phyloP scores from a whole-genome alignment of 345 rosid genomes.

The Nephelium lappaceum region DNA sequence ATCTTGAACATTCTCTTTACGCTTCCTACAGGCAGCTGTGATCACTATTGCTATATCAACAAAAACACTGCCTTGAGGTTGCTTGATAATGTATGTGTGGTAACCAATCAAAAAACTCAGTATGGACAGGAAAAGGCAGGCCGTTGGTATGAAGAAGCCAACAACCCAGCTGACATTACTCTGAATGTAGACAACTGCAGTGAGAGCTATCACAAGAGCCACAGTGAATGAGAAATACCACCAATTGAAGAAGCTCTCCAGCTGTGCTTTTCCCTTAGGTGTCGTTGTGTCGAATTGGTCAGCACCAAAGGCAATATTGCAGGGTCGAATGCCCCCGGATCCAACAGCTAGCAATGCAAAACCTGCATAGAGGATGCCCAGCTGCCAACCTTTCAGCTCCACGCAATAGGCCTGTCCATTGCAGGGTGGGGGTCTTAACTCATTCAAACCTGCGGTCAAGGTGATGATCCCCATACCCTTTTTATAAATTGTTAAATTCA shows the following conservation, averaged over 20 bases:
- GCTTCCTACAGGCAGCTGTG: slow-evolving; percentile 46
- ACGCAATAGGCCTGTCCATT: slow-evolving; percentile 28
- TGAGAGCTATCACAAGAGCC: slow-evolving; percentile 53
- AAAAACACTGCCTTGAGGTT: slow-evolving; percentile 60
- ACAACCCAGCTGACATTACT: slow-evolving; percentile 60
- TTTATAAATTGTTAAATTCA: background rate
- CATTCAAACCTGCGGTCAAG: slow-evolving; percentile 43
- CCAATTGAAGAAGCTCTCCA: slow-evolving; percentile 74
- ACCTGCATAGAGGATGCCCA: slow-evolving; percentile 41
- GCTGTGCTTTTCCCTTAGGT: slow-evolving; percentile 41
- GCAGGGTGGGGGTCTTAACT: slow-evolving; percentile 50
- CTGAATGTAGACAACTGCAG: slow-evolving; percentile 59
- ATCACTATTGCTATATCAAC: slow-evolving; percentile 54
- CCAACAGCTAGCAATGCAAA: slow-evolving; percentile 56
- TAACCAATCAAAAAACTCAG: slow-evolving; percentile 47
- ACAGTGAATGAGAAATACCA: slow-evolving; percentile 69
- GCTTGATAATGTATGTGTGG: slow-evolving; percentile 41
- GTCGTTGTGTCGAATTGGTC: slow-evolving; percentile 60
- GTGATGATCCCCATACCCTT: slow-evolving; percentile 65
- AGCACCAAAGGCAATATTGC: slow-evolving; percentile 58
- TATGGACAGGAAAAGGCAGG: slow-evolving; percentile 49
- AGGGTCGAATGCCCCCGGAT: slow-evolving; percentile 56
- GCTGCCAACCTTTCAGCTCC: slow-evolving; percentile 43
- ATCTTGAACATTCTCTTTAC: background rate
- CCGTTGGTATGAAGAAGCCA: slow-evolving; percentile 55